Evolutionary conservation across 495 filamentous ascomycete species (phyloP).

Genomic region (Annulohypoxylon bovei): DNA sequence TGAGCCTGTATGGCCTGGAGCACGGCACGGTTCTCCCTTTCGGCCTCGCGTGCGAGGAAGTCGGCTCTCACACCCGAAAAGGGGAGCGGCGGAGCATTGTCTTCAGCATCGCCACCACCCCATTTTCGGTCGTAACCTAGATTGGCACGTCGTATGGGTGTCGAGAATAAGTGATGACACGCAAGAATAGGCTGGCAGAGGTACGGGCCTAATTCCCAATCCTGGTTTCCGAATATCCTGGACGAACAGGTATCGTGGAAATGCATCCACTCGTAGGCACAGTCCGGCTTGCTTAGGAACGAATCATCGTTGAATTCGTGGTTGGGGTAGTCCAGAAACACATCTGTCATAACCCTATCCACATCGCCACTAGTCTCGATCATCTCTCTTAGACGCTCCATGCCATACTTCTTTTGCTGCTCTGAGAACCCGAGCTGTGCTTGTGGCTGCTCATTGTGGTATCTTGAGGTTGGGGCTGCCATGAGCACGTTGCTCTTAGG

Average conservation of each 20-base stretch:
- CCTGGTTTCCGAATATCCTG: constrained; percentile 76
- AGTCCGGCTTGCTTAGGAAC: constrained; percentile 84
- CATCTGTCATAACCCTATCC: constrained; percentile 81
- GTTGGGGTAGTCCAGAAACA: constrained; percentile 84
- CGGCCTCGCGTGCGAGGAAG: constrained; percentile 78
- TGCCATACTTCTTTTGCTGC: constrained; percentile 76
- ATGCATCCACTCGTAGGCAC: constrained; percentile 92
- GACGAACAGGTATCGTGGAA: constrained; percentile 88
- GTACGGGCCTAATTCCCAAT: constrained; percentile 89
- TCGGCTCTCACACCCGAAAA: constrained; percentile 85
- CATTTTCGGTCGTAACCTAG: constrained; percentile 52
- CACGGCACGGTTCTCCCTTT: constrained; percentile 69
- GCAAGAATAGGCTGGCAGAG: constrained; percentile 85
- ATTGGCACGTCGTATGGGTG: constrained; percentile 58
- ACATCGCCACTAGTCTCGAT: constrained; percentile 88
- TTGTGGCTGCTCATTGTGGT: constrained; percentile 57
- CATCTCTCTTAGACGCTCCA: constrained; percentile 84
- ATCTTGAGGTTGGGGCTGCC: constrained; percentile 41
- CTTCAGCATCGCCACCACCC: constrained; percentile 55
- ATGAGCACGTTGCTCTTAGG: constrained; percentile 61
- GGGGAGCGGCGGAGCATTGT: constrained; percentile 68
- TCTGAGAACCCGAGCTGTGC: constrained; percentile 73
- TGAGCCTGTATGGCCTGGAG: constrained; percentile 62
- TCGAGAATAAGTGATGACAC: constrained; percentile 91
- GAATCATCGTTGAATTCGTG: constrained; percentile 93